phyloP scores from a whole-genome alignment of 495 filamentous ascomycete genomes.

The Hypoxylon fragiforme region DNA sequence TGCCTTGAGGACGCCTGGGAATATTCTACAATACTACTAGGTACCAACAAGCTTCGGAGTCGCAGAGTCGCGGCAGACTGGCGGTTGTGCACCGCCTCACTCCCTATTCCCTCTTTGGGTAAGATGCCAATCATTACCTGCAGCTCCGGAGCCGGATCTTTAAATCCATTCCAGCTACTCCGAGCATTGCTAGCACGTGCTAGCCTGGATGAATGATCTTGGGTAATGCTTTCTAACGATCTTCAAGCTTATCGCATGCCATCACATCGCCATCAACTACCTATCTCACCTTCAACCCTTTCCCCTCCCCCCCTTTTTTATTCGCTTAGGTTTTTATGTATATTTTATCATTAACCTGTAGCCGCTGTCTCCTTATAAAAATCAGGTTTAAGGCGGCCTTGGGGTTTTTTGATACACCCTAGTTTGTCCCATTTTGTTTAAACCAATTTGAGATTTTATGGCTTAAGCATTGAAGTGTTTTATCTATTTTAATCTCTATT shows the following conservation, averaged over 20 bases:
- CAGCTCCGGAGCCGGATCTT: constrained; percentile 25
- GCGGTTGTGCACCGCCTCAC: constrained; percentile 31
- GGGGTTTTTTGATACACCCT: constrained; percentile 6
- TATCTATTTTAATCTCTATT: constrained; percentile 30
- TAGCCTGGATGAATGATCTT: constrained; percentile 7
- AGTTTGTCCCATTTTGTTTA: constrained; percentile 1
- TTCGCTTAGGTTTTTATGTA: constrained; percentile 6
- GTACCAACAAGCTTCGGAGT: constrained; percentile 15
- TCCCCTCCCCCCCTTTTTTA: constrained; percentile 27
- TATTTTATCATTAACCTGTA: constrained; percentile 16
- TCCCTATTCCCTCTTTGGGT: constrained; percentile 20
- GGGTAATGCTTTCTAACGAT: constrained; percentile 4
- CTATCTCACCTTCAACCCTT: constrained; percentile 13
- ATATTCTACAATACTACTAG: too few relatives aligned
- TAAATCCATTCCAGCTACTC: constrained; percentile 27
- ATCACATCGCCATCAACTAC: constrained; percentile 8
- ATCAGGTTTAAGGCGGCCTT: too few relatives aligned
- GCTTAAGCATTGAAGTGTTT: constrained; percentile 31
- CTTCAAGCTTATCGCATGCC: constrained; percentile 22
- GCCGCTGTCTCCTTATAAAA: constrained; percentile 26
- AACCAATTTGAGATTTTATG: constrained; percentile 9
- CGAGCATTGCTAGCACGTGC: constrained; percentile 28
- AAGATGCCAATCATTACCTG: constrained; percentile 32
- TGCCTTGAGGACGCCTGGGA: too few relatives aligned
- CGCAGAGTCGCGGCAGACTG: too few relatives aligned